Percentiles rank a stretch among this genome's conserved stretches.
Evolutionary conservation across 805 yeast genomes (phyloP).

Genomic region (Metschnikowia picachoensis): DNA sequence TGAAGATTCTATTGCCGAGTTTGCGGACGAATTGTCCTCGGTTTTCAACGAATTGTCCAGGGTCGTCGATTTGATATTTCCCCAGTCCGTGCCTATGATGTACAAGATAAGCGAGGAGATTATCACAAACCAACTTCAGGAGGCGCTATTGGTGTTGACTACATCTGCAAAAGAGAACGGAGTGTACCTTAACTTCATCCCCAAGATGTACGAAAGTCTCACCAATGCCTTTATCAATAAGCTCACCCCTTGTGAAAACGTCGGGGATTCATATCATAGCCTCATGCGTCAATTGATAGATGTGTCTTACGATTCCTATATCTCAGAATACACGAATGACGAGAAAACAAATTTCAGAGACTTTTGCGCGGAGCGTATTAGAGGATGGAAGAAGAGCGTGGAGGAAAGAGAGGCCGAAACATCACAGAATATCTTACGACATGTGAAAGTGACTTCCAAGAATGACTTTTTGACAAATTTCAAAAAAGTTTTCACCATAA

Average conservation of each 20-base stretch:
- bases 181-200: constrained; percentile 35
- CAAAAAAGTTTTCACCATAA: constrained; percentile 51
- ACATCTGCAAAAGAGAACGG: constrained; percentile 25
- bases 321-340: constrained; percentile 38
- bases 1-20: constrained; percentile 19
- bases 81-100: constrained; percentile 43
- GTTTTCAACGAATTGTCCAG: constrained; percentile 36
- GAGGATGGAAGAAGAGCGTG: constrained; percentile 33
- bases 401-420: constrained; percentile 46
- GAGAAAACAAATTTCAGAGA: constrained; percentile 29
- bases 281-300: constrained; percentile 37
- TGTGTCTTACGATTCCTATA: constrained; percentile 39
- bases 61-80: constrained; percentile 43
- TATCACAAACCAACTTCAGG: constrained; percentile 37
- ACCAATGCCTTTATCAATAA: constrained; percentile 23
- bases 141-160: constrained; percentile 26
- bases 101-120: constrained; percentile 46
- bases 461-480: constrained; percentile 61
- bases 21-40: constrained; percentile 28
- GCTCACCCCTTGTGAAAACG: constrained; percentile 29
- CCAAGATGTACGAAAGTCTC: constrained; percentile 34
- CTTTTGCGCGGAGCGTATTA: constrained; percentile 23
- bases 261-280: constrained; percentile 33
- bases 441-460: constrained; percentile 47
- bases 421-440: constrained; percentile 44